phyloP scores from a whole-genome alignment of 306 rosid species.

The Biancaea sappan region DNA sequence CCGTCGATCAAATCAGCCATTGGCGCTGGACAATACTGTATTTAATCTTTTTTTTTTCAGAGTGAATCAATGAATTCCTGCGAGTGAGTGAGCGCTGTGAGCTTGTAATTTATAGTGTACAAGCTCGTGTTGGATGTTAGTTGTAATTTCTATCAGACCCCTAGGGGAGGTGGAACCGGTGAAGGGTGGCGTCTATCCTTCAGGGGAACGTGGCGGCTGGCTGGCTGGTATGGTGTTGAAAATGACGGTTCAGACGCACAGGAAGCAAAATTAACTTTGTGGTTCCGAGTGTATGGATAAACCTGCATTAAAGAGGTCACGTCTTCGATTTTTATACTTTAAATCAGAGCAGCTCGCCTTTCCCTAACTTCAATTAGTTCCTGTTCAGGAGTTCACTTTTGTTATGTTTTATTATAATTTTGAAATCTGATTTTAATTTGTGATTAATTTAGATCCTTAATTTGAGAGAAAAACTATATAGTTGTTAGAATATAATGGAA shows the following conservation, averaged over 20 bases:
- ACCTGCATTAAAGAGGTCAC: background rate
- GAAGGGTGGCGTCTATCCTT: background rate
- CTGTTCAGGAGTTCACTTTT: no score
- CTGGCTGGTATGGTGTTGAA: background rate
- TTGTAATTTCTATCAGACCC: background rate
- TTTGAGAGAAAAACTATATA: no score
- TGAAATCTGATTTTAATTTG: no score
- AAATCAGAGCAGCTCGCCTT: no score
- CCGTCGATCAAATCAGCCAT: slow-evolving; percentile 54
- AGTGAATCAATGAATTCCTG: background rate
- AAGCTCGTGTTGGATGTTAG: background rate
- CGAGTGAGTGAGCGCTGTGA: no score
- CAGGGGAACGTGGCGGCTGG: background rate
- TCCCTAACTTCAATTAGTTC: no score
- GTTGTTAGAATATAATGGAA: no score
- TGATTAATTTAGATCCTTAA: no score
- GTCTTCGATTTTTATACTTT: no score
- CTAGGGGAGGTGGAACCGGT: background rate
- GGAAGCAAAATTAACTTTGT: background rate
- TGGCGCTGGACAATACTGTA: background rate
- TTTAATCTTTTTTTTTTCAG: background rate
- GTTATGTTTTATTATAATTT: no score
- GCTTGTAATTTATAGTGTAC: background rate
- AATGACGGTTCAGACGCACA: background rate
- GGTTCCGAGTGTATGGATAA: background rate